A percentile compares a stretch with the other conserved stretches of the same genome.
Evolutionary conservation across 495 filamentous ascomycete species (phyloP).

Genomic region (Cenococcum geophilum): DNA sequence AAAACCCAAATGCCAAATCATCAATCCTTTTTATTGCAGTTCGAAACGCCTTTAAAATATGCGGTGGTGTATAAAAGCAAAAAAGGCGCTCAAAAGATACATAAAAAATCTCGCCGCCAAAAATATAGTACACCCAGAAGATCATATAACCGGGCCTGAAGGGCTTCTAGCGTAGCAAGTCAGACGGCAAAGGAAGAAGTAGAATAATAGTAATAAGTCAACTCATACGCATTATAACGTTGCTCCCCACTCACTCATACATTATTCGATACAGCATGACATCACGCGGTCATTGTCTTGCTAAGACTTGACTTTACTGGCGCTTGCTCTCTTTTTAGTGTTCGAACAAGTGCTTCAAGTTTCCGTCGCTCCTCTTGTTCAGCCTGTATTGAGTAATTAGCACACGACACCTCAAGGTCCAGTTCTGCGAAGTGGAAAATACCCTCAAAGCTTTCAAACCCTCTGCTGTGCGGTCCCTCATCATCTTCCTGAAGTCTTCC

Average conservation of each 20-base stretch:
- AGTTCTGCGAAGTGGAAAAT: slow-evolving; percentile 34
- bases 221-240: not conserved
- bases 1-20: no score
- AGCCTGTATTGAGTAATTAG: slow-evolving; percentile 42
- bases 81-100: not conserved
- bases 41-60: not conserved
- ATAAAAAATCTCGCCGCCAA: not conserved
- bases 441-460: slow-evolving; percentile 64
- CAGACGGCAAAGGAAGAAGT: not conserved
- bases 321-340: slow-evolving; percentile 50
- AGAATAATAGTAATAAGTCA: not conserved
- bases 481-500: slow-evolving; percentile 88
- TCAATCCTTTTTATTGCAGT: no score
- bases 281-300: slow-evolving; percentile 40
- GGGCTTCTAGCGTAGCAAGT: not conserved
- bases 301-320: slow-evolving; percentile 49
- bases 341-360: slow-evolving; percentile 55
- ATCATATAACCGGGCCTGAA: not conserved
- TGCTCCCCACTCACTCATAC: not conserved
- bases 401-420: slow-evolving; percentile 13
- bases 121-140: not conserved
- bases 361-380: slow-evolving; percentile 68
- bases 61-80: not conserved
- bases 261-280: not conserved
- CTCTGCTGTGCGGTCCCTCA: slow-evolving; percentile 71